Base-by-base conservation (phyloP, 202 grass and related monocot genomes). In the Carex arenaria region DNA sequence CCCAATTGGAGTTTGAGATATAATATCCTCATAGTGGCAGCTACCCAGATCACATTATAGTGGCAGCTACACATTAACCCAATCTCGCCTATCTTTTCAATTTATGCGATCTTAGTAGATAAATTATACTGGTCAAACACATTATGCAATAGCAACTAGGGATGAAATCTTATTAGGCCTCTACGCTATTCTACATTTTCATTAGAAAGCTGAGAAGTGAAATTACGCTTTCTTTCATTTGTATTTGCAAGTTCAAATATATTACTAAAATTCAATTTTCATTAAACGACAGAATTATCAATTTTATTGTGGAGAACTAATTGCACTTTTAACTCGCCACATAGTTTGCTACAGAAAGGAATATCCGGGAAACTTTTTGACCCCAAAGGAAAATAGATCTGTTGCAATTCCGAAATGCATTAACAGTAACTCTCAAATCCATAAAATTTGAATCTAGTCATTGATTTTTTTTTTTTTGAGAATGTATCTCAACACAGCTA, bases 1-100 rank as follows among this genome's bases (percentile, higher is more conserved):
- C 15, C 19, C 53, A 80, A 23, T 80, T 80, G 59, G 34, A 47
- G 57, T 62, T 30, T 30, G 18, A 26, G 57, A 64, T 7, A 64
- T 64, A 15, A 80, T 64, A 59, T 18, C 49, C 78, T 64, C 78
- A 80, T 80, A 64, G 78, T 80, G 78, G 31, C 32, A 80, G 78
- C 34, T 80, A 49, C 78, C 40, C 31, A 63, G 32, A n/a, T n/a
- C n/a, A n/a, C n/a, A n/a, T n/a, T n/a, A 80, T 80, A 64, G 78
- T 80, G 78, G 31, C 34, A 80, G 78, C 34, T 80, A 49, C 78
- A 22, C 32, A 64, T 26, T 26, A 18, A 63, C 13, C 57, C 60
- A 43, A 80, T 64, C 45, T 62, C 18, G 13, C 32, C 61, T 11
- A 80, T 80, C 78, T 43, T 80, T 80, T 63, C 55, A 63, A 30